Evolutionary conservation across 257 asterid genomes (phyloP), one percentile per base, ranked within the genome.

Genomic region (Plantago major): DNA sequence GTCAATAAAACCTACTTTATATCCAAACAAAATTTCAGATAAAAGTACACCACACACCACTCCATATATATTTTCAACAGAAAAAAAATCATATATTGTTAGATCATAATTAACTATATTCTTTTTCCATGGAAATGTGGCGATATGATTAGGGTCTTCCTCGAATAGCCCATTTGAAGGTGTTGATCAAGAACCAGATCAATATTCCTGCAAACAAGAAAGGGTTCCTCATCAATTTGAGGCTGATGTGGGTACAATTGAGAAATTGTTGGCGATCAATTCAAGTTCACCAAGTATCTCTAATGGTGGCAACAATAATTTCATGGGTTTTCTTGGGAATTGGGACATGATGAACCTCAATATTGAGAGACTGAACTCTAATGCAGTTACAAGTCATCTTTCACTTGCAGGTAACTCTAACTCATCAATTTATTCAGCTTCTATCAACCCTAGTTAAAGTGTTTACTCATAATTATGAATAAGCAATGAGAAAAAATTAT

Each of bases 161-260:
- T 38, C 56, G 5, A 66, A 59, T 60, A 38, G 47, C 70, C 78
- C 69, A 11, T 72, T 72, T 38, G 75, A 65, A 48, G 72, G 69
- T 43, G 65, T 47, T 46, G 78, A 74, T 46, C 65, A 66, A 40
- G 74, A 69, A 42, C 45, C 70, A 18, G 66, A 44, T 22, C 26
- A 22, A 22, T 22, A 22, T 14, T 68, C 73, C 58, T 19, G 57
- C 18, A 54, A 48, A 42, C 58, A 53, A 4, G 70, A 66, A 46
- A 76, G 55, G 71, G 76, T 18, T 45, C 63, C 68, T 58, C 67
- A 68, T 58, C 67, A 68, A 9, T 58, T 22, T 52, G 58, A 44
- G 3, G 22, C 55, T n/a, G 85, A 83, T 37, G 79, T 72, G 54
- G 85, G 76, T 2, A 76, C 80, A 19, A 72, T 78, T 11, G 85